Evolutionary conservation across 192 early-diverging fungal genomes (phyloP).

Genomic region (Gryganskiella cystojenkinii): DNA sequence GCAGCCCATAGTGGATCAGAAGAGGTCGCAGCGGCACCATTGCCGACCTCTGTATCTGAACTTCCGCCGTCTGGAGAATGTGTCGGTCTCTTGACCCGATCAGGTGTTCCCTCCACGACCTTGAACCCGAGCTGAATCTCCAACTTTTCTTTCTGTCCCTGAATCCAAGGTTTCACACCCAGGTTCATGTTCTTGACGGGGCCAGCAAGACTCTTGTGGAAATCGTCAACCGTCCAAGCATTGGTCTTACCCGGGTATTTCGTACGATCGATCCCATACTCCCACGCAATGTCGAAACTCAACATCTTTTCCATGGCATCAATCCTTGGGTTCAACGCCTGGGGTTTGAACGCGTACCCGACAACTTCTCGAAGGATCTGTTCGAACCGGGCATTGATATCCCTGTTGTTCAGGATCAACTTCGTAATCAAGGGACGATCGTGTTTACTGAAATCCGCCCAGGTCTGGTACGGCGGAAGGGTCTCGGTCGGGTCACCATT

Average conservation of each 20-base stretch:
- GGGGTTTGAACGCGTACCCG: conserved; percentile 17
- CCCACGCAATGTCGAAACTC: conserved; percentile 34
- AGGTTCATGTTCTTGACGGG: conserved; percentile 13
- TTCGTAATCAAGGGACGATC: conserved; percentile 35
- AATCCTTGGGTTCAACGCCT: conserved; percentile 17
- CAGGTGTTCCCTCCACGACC: neutral
- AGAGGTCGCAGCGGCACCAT: neutral
- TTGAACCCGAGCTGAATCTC: conserved; percentile 6
- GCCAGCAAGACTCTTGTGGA: neutral
- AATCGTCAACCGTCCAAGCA: conserved; percentile 3
- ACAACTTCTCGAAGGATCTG: conserved; percentile 31
- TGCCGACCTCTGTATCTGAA: neutral
- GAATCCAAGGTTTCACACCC: conserved; percentile 11
- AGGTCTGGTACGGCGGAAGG: conserved; percentile 12
- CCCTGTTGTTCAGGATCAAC: conserved; percentile 3
- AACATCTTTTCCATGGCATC: conserved; percentile 40
- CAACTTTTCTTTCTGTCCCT: neutral
- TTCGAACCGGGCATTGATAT: conserved; percentile 40
- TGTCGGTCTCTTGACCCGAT: conserved; percentile 1
- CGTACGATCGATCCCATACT: conserved; percentile 6
- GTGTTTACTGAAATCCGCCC: conserved; percentile 22
- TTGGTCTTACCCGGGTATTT: neutral
- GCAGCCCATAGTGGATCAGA: neutral
- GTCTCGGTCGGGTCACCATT: conserved; percentile 32
- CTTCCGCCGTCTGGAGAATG: neutral